These are phyloP conservation scores for Alternaria brassicae DNA, from an alignment of 2,329 filamentous ascomycete genomes.

Conservation along the genomic window DNA sequence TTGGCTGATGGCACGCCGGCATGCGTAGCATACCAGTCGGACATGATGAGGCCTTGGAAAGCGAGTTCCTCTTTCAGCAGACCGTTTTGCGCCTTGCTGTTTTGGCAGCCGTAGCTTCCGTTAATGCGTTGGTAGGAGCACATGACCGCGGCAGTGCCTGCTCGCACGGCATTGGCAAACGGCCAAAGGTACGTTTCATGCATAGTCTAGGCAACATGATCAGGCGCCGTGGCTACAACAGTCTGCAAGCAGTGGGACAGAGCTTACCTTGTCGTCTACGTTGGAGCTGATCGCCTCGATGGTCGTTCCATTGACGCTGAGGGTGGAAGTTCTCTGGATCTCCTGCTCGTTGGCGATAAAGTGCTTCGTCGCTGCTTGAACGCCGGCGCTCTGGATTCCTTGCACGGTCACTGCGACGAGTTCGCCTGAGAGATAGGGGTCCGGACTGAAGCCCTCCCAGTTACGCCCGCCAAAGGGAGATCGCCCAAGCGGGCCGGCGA, in stretches of 20 bases:
- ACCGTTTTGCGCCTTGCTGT: slow-evolving; percentile 55
- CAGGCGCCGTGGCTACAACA: no score
- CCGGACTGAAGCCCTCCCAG: slow-evolving; percentile 54
- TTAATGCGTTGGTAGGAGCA: slow-evolving; percentile 50
- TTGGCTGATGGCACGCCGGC: slow-evolving; percentile 53
- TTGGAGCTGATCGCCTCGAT: slow-evolving; percentile 67
- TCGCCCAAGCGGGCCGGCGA: slow-evolving; percentile 53
- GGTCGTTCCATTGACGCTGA: slow-evolving; percentile 46
- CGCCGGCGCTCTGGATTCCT: slow-evolving; percentile 51
- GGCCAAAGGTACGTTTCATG: slow-evolving; percentile 62
- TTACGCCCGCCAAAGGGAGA: slow-evolving; percentile 51
- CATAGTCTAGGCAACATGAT: no score
- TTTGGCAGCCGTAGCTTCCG: slow-evolving; percentile 35
- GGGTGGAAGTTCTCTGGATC: slow-evolving; percentile 46
- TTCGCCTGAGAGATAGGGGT: slow-evolving; percentile 54
- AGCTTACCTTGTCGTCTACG: no score
- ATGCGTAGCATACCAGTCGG: slow-evolving; percentile 56
- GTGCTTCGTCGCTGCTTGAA: slow-evolving; percentile 58
- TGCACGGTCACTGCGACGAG: slow-evolving; percentile 47
- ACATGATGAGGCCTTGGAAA: slow-evolving; percentile 54
- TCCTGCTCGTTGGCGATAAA: slow-evolving; percentile 69
- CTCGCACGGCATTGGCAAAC: slow-evolving; percentile 66
- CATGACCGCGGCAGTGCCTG: slow-evolving; percentile 67
- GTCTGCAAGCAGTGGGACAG: no score
- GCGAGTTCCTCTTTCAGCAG: slow-evolving; percentile 61